A percentile compares a stretch with the other conserved stretches of the same genome.
Evolutionary conservation across 164 flowering plant species (phyloP).

Genomic region (Stephania japonica): DNA sequence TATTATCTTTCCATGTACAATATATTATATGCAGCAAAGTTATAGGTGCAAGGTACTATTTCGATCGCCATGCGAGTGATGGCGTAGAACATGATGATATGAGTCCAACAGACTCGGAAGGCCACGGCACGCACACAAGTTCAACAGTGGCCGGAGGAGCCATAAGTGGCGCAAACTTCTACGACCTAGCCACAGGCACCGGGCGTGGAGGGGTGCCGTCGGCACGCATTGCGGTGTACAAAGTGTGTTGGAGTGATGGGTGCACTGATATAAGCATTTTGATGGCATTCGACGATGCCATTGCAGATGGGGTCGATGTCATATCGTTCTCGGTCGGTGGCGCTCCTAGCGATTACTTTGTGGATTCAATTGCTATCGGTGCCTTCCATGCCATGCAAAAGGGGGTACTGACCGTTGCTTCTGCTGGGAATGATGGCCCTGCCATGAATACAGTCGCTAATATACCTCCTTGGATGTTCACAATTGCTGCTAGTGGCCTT

Average conservation of each 20-base stretch:
- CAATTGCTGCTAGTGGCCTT: constrained; percentile 84
- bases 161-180: constrained; percentile 66
- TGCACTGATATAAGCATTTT: constrained; percentile 89
- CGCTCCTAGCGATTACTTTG: no score
- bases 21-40: background rate
- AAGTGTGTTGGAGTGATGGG: constrained; percentile 86
- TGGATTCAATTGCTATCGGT: no score
- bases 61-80: no score
- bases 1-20: background rate
- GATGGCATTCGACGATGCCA: constrained; percentile 83
- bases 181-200: constrained; percentile 80
- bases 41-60: background rate
- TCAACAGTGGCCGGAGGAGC: constrained; percentile 92
- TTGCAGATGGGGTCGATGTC: constrained; percentile 86
- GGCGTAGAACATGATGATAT: no score
- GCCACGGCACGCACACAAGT: constrained; percentile 96
- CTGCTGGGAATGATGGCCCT: constrained; percentile 97
- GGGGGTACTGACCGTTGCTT: constrained; percentile 82
- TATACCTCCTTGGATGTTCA: constrained; percentile 90
- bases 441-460: constrained; percentile 79
- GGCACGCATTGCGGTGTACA: constrained; percentile 83
- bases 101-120: constrained; percentile 59
- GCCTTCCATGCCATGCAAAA: constrained; percentile 58
- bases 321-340: constrained; percentile 85
- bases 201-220: constrained; percentile 97